Evolutionary conservation across 805 yeast species (phyloP).

Genomic region (Yamadazyma takamatsuzukensis): DNA sequence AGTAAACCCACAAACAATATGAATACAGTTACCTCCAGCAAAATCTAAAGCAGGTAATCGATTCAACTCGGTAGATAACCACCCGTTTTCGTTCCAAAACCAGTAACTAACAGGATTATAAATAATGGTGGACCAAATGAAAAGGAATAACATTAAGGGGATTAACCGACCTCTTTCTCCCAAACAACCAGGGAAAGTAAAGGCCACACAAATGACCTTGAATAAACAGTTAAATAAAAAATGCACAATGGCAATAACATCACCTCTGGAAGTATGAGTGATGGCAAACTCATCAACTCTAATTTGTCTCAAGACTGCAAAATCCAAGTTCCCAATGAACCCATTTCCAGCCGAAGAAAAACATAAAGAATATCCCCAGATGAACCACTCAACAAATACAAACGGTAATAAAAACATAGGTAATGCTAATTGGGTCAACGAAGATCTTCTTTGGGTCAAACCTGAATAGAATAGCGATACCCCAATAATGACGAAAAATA

Average conservation of each 20-base stretch:
- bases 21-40: slow-evolving; percentile 46
- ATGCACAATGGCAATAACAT: slow-evolving; percentile 32
- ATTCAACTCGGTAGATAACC: slow-evolving; percentile 34
- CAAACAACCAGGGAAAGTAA: slow-evolving; percentile 42
- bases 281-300: slow-evolving; percentile 13
- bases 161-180: slow-evolving; percentile 41
- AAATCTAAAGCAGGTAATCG: slow-evolving; percentile 39
- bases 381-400: slow-evolving; percentile 39
- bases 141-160: slow-evolving; percentile 39
- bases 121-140: slow-evolving; percentile 37
- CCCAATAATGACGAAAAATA: slow-evolving; percentile 32
- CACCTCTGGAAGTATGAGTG: slow-evolving; percentile 37
- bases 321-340: slow-evolving; percentile 32
- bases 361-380: slow-evolving; percentile 43
- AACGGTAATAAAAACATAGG: slow-evolving; percentile 30
- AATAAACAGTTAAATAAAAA: slow-evolving; percentile 38
- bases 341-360: slow-evolving; percentile 30
- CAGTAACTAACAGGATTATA: slow-evolving; percentile 44
- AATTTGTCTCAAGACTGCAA: slow-evolving; percentile 28
- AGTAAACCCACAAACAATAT: slow-evolving; percentile 44
- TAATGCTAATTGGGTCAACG: slow-evolving; percentile 36
- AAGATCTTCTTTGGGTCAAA: slow-evolving; percentile 38
- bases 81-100: slow-evolving; percentile 43
- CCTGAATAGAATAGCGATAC: slow-evolving; percentile 41
- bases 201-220: slow-evolving; percentile 35